Conservation (phyloP, 129 eudicot genomes). For the Sambucus nigra region DNA sequence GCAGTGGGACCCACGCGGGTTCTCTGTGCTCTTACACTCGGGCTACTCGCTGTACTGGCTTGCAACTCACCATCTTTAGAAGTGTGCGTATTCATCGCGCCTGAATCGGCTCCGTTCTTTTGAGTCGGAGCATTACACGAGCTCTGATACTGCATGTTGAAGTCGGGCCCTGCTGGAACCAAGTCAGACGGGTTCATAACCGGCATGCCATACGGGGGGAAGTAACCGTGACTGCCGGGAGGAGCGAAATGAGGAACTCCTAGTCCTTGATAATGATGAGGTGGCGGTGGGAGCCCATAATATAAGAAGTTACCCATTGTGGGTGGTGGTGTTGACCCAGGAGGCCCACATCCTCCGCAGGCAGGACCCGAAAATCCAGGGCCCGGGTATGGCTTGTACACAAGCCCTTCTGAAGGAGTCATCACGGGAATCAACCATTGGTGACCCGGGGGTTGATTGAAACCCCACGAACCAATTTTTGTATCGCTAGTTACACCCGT, state of each 20-base stretch:
- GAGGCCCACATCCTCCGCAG: conserved; percentile 53
- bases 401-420: conserved; percentile 93
- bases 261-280: conserved; percentile 33
- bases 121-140: conserved; percentile 35
- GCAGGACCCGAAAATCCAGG: conserved; percentile 42
- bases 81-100: conserved; percentile 13
- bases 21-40: conserved; percentile 30
- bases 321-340: conserved; percentile 45
- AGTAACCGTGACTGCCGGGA: conserved; percentile 63
- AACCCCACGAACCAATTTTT: conserved; percentile 43
- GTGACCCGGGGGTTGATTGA: conserved; percentile 50
- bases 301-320: conserved; percentile 30
- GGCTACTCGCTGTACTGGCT: conserved; percentile 73
- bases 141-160: conserved; percentile 27
- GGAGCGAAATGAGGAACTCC: conserved; percentile 40
- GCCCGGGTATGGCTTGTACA: conserved; percentile 84
- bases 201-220: conserved; percentile 62
- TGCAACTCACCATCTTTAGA: conserved; percentile 46
- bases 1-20: neutral
- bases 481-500: conserved; percentile 26
- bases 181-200: conserved; percentile 34
- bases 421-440: conserved; percentile 92
- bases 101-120: conserved; percentile 19
- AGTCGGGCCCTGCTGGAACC: conserved; percentile 23
- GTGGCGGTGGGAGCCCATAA: conserved; percentile 46